Conservation (phyloP, 495 filamentous ascomycete genomes). For the Evansstolkia leycettana region DNA sequence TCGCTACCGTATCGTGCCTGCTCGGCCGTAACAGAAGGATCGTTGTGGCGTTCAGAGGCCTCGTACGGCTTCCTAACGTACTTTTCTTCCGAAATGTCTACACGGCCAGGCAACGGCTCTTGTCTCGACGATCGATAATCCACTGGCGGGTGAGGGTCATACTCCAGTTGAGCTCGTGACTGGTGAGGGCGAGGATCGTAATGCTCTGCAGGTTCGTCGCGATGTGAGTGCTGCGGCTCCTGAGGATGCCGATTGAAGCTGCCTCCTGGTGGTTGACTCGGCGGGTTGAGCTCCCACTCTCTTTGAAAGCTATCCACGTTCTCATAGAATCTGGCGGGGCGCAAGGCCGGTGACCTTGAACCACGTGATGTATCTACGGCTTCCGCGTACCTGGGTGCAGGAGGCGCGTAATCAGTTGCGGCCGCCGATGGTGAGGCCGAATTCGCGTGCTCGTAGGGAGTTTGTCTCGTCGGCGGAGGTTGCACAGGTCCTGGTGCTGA, state of each 20-base stretch:
- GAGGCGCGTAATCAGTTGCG: conserved; percentile 8
- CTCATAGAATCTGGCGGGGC: conserved; percentile 17
- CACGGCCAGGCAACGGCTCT: conserved; percentile 9
- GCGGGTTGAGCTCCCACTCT: conserved; percentile 17
- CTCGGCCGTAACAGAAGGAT: conserved; percentile 6
- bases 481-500: conserved; percentile 12
- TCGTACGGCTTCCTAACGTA: background rate
- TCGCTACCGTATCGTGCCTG: conserved; percentile 4
- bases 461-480: conserved; percentile 9
- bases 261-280: conserved; percentile 7
- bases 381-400: conserved; percentile 10
- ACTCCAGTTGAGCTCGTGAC: conserved; percentile 17
- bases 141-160: conserved; percentile 14
- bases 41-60: conserved; percentile 5
- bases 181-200: conserved; percentile 16
- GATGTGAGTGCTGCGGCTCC: conserved; percentile 11
- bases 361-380: conserved; percentile 12
- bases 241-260: conserved; percentile 11
- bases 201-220: conserved; percentile 7
- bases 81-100: background rate
- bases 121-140: conserved; percentile 17
- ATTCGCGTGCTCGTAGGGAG: background rate
- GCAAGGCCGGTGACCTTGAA: conserved; percentile 7
- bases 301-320: conserved; percentile 16
- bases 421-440: conserved; percentile 8